Conservation (phyloP, 1,284 basidiomycete genomes). For the Mrakiaceae sp. region DNA sequence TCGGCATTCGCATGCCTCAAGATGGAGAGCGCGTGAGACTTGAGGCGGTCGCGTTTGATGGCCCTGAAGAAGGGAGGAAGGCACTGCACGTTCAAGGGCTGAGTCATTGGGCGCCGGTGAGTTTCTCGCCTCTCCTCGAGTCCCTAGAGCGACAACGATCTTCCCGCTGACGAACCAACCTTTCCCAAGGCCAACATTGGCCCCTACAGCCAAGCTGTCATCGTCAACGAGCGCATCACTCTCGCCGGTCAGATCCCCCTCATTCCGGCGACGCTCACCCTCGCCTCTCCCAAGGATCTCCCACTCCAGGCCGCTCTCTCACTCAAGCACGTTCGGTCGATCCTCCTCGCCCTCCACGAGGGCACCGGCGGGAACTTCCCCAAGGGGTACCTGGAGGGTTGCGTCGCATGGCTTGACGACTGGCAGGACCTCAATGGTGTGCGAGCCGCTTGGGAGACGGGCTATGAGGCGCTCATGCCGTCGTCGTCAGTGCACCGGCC, state of each 20-base stretch:
- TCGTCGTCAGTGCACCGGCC: neutral
- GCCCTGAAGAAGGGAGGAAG: constrained; percentile 44
- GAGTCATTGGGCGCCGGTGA: constrained; percentile 85
- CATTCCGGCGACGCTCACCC: constrained; percentile 55
- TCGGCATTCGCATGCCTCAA: constrained; percentile 58
- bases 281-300: constrained; percentile 53
- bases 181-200: constrained; percentile 70
- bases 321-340: constrained; percentile 66
- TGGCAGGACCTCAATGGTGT: neutral
- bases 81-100: constrained; percentile 87
- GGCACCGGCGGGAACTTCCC: constrained; percentile 38
- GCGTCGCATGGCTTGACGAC: constrained; percentile 52
- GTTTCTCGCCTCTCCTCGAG: too few species aligned
- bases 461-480: neutral
- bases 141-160: too few species aligned
- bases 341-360: constrained; percentile 48
- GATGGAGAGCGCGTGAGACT: constrained; percentile 48
- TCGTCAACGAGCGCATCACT: constrained; percentile 59
- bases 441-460: neutral
- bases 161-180: too few species aligned
- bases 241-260: constrained; percentile 94
- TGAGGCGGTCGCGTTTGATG: constrained; percentile 60
- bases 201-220: constrained; percentile 88
- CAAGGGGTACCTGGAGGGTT: constrained; percentile 42
- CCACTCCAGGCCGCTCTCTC: constrained; percentile 57